Conservation (phyloP, 805 yeast genomes). For the Komagataella populi region DNA sequence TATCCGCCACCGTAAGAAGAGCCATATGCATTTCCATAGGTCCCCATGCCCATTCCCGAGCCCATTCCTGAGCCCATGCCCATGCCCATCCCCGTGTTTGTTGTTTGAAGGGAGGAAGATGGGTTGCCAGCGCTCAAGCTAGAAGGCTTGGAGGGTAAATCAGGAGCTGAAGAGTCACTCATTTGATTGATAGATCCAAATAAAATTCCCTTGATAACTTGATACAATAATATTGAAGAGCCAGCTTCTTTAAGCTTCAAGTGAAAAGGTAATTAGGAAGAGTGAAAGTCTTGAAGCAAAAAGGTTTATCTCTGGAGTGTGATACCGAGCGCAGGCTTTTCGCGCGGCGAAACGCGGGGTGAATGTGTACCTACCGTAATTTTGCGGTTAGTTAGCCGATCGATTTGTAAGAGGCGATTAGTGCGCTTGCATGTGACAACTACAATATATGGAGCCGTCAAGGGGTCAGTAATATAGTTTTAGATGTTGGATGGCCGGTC, state of each 20-base stretch:
- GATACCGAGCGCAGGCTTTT: background rate
- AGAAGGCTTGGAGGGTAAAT: conserved; percentile 1
- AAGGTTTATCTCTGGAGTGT: background rate
- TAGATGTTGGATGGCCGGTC: background rate
- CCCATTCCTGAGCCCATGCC: conserved; percentile 1
- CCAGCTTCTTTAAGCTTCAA: background rate
- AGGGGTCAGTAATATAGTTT: background rate
- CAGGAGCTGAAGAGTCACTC: conserved; percentile 1
- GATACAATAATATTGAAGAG: background rate
- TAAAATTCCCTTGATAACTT: background rate
- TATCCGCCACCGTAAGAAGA: conserved; percentile 14
- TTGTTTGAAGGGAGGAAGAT: background rate
- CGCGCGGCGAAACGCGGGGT: background rate
- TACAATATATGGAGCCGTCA: background rate
- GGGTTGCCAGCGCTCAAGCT: background rate
- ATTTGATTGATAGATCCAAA: background rate
- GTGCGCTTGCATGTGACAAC: background rate
- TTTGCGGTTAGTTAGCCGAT: background rate
- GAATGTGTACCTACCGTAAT: background rate
- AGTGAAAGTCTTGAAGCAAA: background rate
- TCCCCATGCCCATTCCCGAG: background rate
- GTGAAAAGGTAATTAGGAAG: background rate
- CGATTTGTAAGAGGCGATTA: background rate
- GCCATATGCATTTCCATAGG: conserved; percentile 1
- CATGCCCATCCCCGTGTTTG: background rate